Conservation (phyloP, 495 filamentous ascomycete genomes). For the Hyaloscypha variabilis region DNA sequence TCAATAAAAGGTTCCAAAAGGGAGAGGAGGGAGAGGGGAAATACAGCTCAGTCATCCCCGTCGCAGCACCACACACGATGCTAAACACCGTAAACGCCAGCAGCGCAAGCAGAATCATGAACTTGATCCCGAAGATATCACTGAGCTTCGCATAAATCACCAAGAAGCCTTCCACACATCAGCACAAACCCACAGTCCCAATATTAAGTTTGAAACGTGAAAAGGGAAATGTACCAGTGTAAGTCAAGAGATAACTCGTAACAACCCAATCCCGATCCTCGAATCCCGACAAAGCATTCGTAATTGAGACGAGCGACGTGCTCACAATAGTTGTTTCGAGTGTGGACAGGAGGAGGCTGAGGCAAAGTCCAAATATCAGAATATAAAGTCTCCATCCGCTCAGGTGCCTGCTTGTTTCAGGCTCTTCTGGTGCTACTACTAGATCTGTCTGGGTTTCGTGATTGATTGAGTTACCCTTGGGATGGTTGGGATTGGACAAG, state of each 20-base stretch:
- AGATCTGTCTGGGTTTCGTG: too few relatives aligned
- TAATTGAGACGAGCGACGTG: conserved; percentile 31
- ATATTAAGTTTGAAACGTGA: background rate
- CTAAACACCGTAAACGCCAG: conserved; percentile 56
- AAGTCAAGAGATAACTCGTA: conserved; percentile 57
- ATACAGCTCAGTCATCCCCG: conserved; percentile 48
- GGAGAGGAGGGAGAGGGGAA: conserved; percentile 13
- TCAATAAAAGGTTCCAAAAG: background rate
- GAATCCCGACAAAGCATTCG: conserved; percentile 52
- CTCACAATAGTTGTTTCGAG: conserved; percentile 30
- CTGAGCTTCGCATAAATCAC: conserved; percentile 53
- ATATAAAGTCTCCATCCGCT: conserved; percentile 49
- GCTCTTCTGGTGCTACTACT: too few relatives aligned
- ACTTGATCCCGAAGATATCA: conserved; percentile 53
- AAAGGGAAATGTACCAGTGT: conserved; percentile 47
- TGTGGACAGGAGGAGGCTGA: conserved; percentile 33
- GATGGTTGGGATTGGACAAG: too few relatives aligned
- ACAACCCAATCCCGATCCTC: conserved; percentile 55
- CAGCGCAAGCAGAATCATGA: conserved; percentile 46
- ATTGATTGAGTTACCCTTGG: too few relatives aligned
- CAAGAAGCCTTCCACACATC: conserved; percentile 21
- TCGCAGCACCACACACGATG: conserved; percentile 48
- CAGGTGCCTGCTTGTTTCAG: conserved; percentile 31
- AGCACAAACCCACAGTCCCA: background rate
- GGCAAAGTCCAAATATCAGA: conserved; percentile 23